These are phyloP conservation scores for Penicillium paneum DNA, from an alignment of 2,329 filamentous ascomycete species.

Conservation along the genomic window DNA sequence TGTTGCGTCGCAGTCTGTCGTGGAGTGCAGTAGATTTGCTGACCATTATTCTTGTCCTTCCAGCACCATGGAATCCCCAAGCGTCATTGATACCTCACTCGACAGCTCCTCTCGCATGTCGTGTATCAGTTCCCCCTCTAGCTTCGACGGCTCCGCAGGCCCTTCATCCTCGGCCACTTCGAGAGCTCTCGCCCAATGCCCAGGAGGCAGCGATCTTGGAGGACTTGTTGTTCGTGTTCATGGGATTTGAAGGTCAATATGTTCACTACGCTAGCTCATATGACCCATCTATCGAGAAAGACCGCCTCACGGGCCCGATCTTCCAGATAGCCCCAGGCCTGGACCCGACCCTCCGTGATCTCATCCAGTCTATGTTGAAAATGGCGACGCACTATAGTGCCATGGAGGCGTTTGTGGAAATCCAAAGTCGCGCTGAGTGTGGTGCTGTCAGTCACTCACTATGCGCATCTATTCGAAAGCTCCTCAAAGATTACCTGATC, in stretches of 20 bases:
- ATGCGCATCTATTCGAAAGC: slow-evolving; percentile 88
- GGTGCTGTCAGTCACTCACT: slow-evolving; percentile 93
- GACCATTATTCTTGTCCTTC: slow-evolving; percentile 12
- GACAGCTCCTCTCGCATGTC: slow-evolving; percentile 68
- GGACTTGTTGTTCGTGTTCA: slow-evolving; percentile 89
- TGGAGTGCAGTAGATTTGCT: slow-evolving; percentile 11
- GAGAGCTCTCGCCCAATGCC: slow-evolving; percentile 69
- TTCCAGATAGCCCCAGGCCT: slow-evolving; percentile 79
- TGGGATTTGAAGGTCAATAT: slow-evolving; percentile 98
- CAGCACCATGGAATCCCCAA: slow-evolving; percentile 70
- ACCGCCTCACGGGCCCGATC: slow-evolving; percentile 75
- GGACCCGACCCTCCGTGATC: slow-evolving; percentile 84
- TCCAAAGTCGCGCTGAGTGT: slow-evolving; percentile 88
- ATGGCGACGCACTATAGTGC: slow-evolving; percentile 93
- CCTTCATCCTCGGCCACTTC: slow-evolving; percentile 65
- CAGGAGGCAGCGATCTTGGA: slow-evolving; percentile 88
- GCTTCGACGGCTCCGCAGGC: slow-evolving; percentile 65
- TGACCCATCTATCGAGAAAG: slow-evolving; percentile 79
- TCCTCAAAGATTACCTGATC: slow-evolving; percentile 89
- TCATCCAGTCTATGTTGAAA: slow-evolving; percentile 83
- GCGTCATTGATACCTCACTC: slow-evolving; percentile 69
- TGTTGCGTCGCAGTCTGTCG: slow-evolving; percentile 3
- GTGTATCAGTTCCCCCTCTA: slow-evolving; percentile 60
- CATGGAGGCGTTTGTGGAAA: slow-evolving; percentile 87
- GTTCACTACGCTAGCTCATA: slow-evolving; percentile 82